phyloP scores from a whole-genome alignment of 495 filamentous ascomycete species.

The Lophium mytilinum region DNA sequence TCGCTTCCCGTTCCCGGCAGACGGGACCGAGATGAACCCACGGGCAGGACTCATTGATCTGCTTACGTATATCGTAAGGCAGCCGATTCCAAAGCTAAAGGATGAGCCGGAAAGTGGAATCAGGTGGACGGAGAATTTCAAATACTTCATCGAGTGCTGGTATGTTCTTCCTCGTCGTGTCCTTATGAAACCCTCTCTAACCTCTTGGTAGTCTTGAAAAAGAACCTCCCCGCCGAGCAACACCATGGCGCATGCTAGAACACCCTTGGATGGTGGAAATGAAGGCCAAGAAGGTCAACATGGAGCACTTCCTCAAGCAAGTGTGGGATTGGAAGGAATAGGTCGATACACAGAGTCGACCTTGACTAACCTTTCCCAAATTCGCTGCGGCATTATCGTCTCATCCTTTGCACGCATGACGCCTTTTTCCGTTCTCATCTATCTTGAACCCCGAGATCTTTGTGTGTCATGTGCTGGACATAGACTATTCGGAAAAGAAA shows the following conservation, averaged over 20 bases:
- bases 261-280: slow-evolving; percentile 98
- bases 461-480: slow-evolving; percentile 19
- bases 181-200: slow-evolving; percentile 14
- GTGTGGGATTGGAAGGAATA: slow-evolving; percentile 87
- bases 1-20: slow-evolving; percentile 93
- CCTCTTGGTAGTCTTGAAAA: slow-evolving; percentile 69
- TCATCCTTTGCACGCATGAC: slow-evolving; percentile 11
- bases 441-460: slow-evolving; percentile 7
- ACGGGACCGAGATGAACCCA: slow-evolving; percentile 85
- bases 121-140: slow-evolving; percentile 91
- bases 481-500: slow-evolving; percentile 19
- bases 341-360: not conserved
- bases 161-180: slow-evolving; percentile 43
- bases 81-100: slow-evolving; percentile 91
- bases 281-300: slow-evolving; percentile 91
- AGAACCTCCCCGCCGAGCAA: slow-evolving; percentile 75
- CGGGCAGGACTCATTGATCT: slow-evolving; percentile 88
- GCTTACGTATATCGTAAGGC: slow-evolving; percentile 91
- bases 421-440: slow-evolving; percentile 11
- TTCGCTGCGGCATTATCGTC: not conserved
- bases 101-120: slow-evolving; percentile 77
- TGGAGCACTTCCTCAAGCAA: slow-evolving; percentile 80
- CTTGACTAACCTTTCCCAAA: not conserved
- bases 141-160: slow-evolving; percentile 99
- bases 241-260: slow-evolving; percentile 97